These are phyloP conservation scores for Chaetomiaceae sp. DNA, from an alignment of 2,329 filamentous ascomycete genomes.

Conservation along the genomic window DNA sequence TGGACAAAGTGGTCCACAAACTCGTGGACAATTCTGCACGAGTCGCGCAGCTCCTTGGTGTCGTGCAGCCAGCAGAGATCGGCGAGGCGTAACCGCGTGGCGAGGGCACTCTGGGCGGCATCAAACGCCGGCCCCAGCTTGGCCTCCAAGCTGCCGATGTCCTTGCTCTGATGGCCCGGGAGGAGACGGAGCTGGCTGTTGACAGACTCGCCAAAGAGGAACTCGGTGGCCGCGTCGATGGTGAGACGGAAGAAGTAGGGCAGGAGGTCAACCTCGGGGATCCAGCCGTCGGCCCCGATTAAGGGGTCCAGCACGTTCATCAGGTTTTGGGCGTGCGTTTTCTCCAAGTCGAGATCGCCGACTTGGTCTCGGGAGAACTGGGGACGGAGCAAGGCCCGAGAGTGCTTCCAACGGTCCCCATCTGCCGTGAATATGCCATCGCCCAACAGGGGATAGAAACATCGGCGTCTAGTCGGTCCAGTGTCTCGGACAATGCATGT, in stretches of 20 bases:
- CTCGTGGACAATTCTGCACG: too few relatives aligned
- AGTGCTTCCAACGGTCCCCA: conserved; percentile 50
- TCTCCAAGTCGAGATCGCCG: conserved; percentile 52
- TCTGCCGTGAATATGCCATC: conserved; percentile 54
- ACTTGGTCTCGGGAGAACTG: conserved; percentile 48
- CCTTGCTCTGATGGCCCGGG: conserved; percentile 43
- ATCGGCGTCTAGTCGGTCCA: too few relatives aligned
- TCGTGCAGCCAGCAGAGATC: too few relatives aligned
- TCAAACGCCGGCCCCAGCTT: too few relatives aligned
- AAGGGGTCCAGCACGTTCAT: conserved; percentile 57
- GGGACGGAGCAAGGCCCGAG: conserved; percentile 48
- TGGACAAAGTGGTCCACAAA: too few relatives aligned
- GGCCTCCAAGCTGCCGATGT: conserved; percentile 64
- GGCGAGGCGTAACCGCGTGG: too few relatives aligned
- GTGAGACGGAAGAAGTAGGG: conserved; percentile 62
- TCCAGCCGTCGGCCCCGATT: too few relatives aligned
- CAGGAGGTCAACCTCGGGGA: conserved; percentile 55
- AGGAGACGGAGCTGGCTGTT: too few relatives aligned
- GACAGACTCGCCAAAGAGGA: conserved; percentile 59
- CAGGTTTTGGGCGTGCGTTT: conserved; percentile 54
- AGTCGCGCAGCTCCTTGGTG: too few relatives aligned
- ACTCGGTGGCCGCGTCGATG: conserved; percentile 63
- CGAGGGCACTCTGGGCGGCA: too few relatives aligned
- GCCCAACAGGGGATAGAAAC: conserved; percentile 51
- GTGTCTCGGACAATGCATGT: too few relatives aligned